Percentiles rank a stretch among this genome's conserved stretches.
Evolutionary conservation across 352 stramenopile genomes (phyloP).

Genomic region (Phytophthora sansomeana): DNA sequence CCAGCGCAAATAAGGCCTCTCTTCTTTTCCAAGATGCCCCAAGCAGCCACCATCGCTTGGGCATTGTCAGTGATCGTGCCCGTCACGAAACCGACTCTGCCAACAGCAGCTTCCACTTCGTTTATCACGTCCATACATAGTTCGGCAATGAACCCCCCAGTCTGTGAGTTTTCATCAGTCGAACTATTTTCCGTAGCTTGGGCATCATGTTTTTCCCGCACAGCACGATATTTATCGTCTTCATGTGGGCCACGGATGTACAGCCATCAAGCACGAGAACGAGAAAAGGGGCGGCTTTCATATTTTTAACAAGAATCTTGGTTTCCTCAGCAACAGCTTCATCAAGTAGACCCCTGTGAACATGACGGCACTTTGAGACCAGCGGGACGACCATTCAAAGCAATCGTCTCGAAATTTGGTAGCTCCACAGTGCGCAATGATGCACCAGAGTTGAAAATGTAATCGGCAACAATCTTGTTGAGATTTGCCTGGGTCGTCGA

Average conservation of each 20-base stretch:
- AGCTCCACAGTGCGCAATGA: conserved; percentile 3
- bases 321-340: neutral
- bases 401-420: neutral
- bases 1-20: conserved; percentile 5
- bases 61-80: conserved; percentile 10
- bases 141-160: neutral
- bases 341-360: neutral
- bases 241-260: conserved; percentile 1
- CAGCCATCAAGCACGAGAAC: neutral
- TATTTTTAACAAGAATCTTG: too few relatives aligned
- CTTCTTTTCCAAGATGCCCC: neutral
- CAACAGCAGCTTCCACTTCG: neutral
- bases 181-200: neutral
- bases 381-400: neutral
- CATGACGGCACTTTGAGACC: neutral
- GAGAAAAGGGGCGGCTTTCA: too few relatives aligned
- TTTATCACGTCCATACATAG: neutral
- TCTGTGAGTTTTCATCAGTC: conserved; percentile 3
- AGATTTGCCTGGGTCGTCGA: neutral
- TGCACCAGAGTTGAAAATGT: neutral
- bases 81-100: neutral
- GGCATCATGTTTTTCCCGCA: conserved; percentile 1
- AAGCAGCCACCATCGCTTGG: neutral
- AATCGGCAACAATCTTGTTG: conserved; percentile 3
- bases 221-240: conserved; percentile 8